phyloP scores from a whole-genome alignment of 345 rosid species.

The Capsella bursapastoris region DNA sequence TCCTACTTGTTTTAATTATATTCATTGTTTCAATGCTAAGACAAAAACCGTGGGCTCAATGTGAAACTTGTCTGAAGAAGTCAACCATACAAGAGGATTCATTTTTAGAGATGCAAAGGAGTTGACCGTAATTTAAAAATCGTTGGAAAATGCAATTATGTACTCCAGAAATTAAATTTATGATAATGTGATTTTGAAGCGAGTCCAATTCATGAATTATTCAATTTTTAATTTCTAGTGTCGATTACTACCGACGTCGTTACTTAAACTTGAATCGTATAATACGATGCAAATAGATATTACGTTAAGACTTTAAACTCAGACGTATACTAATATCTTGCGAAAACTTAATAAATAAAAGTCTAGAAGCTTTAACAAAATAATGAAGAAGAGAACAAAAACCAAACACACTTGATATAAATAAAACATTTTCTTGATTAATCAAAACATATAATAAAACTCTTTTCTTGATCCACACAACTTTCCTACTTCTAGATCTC shows the following conservation, averaged over 20 bases:
- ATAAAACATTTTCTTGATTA: too few species aligned
- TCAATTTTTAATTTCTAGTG: not conserved
- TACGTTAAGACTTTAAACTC: not conserved
- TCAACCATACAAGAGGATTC: slow-evolving; percentile 32
- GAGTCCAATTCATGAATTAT: not conserved
- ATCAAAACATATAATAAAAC: too few species aligned
- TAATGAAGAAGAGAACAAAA: not conserved
- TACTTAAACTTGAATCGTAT: not conserved
- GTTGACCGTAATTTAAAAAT: slow-evolving; percentile 24
- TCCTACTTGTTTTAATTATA: not conserved
- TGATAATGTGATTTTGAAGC: slow-evolving; percentile 13
- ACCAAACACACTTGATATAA: not conserved
- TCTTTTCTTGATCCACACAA: not conserved
- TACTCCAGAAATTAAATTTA: not conserved
- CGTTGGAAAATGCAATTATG: slow-evolving; percentile 8
- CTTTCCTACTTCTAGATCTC: not conserved
- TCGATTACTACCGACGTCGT: not conserved
- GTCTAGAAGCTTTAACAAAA: not conserved
- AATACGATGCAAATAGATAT: not conserved
- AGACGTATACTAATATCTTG: not conserved
- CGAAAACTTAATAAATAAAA: not conserved
- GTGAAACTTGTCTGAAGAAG: slow-evolving; percentile 29
- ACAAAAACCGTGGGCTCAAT: slow-evolving; percentile 35
- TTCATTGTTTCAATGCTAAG: slow-evolving; percentile 3
- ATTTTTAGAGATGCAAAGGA: slow-evolving; percentile 15